A percentile compares a stretch with the other conserved stretches of the same genome.
Conservation (phyloP, 192 early-diverging fungal species). For the Martensiomyces pterosporus region DNA sequence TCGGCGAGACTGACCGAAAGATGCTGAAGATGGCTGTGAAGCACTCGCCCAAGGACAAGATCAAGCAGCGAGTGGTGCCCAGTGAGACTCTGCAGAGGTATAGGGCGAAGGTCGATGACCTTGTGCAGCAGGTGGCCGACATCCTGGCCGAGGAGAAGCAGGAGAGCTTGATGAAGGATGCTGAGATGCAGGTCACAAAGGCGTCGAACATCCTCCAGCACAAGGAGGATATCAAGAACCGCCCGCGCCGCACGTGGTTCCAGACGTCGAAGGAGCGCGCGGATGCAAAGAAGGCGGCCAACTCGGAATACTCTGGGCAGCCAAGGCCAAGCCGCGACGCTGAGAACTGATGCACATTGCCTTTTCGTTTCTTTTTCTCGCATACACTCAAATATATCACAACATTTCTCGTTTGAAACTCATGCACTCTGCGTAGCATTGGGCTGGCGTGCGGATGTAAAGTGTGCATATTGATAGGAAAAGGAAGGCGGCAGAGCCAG, state of each 20-base stretch:
- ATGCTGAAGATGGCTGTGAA: conserved; percentile 92
- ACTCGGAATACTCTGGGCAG: background rate
- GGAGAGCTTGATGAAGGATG: conserved; percentile 72
- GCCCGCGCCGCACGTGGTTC: conserved; percentile 96
- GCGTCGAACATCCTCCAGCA: conserved; percentile 79
- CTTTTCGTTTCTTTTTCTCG: too few relatives aligned
- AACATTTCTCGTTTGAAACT: too few relatives aligned
- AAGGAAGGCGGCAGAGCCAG: background rate
- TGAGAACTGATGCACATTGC: background rate
- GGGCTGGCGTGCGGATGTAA: too few relatives aligned
- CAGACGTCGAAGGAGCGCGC: conserved; percentile 74
- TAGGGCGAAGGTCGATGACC: conserved; percentile 61
- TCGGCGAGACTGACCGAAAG: conserved; percentile 89
- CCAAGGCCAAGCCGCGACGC: too few relatives aligned
- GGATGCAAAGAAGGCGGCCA: conserved; percentile 51
- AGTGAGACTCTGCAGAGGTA: conserved; percentile 73
- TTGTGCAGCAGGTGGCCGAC: conserved; percentile 64
- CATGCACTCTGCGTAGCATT: too few relatives aligned
- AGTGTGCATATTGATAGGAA: background rate
- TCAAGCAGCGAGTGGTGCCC: conserved; percentile 89
- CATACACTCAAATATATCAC: too few relatives aligned
- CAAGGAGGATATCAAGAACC: conserved; percentile 79
- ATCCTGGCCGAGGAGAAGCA: conserved; percentile 71
- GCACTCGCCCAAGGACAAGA: conserved; percentile 65
- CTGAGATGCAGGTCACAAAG: conserved; percentile 91